Conservation (phyloP, 2,329 filamentous ascomycete genomes). For the Cytospora leucostoma region DNA sequence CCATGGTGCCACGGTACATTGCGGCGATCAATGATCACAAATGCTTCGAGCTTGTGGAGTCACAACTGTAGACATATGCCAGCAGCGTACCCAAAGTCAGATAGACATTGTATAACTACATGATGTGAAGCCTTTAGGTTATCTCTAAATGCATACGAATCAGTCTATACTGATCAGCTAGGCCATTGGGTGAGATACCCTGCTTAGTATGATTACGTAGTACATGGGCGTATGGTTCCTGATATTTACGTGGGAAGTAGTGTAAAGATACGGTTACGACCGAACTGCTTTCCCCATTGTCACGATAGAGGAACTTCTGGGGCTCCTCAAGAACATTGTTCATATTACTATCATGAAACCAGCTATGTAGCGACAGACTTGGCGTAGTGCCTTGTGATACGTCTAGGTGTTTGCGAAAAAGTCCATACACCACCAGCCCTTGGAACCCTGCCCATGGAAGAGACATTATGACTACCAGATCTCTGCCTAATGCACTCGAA, state of each 20-base stretch:
- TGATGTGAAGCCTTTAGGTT: background rate
- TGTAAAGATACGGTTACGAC: too few species aligned
- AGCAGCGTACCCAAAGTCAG: background rate
- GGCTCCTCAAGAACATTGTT: too few species aligned
- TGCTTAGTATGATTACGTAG: too few species aligned
- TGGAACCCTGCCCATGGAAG: too few species aligned
- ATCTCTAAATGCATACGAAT: background rate
- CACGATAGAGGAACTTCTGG: background rate
- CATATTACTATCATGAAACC: background rate
- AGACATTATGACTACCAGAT: too few species aligned
- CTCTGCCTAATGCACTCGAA: background rate
- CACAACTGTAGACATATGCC: background rate
- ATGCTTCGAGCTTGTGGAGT: constrained; percentile 36
- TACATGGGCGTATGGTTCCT: too few species aligned
- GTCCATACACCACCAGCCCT: background rate
- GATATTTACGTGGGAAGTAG: too few species aligned
- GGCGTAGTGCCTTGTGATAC: background rate
- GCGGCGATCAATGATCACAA: constrained; percentile 42
- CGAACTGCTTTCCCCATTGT: too few species aligned
- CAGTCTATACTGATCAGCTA: too few species aligned
- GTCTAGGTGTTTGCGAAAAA: background rate
- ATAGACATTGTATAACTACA: background rate
- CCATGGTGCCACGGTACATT: constrained; percentile 39
- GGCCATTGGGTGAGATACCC: too few species aligned
- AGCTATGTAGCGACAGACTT: background rate